phyloP scores from a whole-genome alignment of 2,329 filamentous ascomycete species.

The Fusarium succisae region DNA sequence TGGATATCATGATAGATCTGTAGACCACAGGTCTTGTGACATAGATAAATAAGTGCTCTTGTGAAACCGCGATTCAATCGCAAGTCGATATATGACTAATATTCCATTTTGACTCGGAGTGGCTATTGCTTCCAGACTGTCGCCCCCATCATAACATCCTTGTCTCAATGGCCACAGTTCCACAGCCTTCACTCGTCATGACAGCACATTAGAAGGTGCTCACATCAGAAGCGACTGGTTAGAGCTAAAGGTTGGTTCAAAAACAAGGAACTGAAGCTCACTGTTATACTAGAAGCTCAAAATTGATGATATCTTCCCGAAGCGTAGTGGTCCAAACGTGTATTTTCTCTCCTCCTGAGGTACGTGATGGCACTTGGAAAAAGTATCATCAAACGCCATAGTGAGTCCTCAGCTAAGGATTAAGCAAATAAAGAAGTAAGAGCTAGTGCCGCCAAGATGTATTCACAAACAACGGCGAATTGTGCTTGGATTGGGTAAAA shows the following conservation, averaged over 20 bases:
- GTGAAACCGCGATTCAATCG: background rate
- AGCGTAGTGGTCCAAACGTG: background rate
- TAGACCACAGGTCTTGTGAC: background rate
- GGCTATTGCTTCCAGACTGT: background rate
- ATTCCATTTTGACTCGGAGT: background rate
- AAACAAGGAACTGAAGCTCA: background rate
- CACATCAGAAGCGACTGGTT: background rate
- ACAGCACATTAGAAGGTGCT: background rate
- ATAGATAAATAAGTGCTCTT: background rate
- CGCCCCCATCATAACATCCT: background rate
- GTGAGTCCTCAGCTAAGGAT: background rate
- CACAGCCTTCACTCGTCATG: background rate
- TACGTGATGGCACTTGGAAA: background rate
- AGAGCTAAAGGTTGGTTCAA: background rate
- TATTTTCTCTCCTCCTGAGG: background rate
- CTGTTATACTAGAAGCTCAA: background rate
- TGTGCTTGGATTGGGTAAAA: background rate
- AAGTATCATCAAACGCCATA: background rate
- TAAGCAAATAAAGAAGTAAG: background rate
- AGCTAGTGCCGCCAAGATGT: background rate
- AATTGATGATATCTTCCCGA: background rate
- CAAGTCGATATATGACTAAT: background rate
- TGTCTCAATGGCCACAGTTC: background rate
- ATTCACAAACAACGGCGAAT: background rate
- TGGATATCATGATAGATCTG: background rate